Conservation (phyloP, 768 basidiomycete genomes). For the Termitomyces sp. region DNA sequence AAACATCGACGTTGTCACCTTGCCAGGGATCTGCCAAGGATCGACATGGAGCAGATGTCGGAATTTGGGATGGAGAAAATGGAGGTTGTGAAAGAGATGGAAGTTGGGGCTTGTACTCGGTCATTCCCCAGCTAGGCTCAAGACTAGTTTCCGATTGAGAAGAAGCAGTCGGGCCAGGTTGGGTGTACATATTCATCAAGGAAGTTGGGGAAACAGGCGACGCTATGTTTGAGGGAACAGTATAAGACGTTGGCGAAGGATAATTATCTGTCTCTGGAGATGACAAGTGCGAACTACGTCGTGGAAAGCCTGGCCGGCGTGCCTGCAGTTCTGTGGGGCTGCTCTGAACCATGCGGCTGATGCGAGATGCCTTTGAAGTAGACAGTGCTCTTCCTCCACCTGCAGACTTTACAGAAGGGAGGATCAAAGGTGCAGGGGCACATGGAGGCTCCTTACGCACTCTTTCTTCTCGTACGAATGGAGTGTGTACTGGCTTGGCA, state of each 20-base stretch:
- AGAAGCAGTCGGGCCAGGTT: constrained; percentile 2
- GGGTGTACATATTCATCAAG: constrained; percentile 4
- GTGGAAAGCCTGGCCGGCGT: constrained; percentile 23
- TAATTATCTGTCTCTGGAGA: constrained; percentile 29
- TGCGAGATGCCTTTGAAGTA: constrained; percentile 28
- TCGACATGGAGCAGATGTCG: neutral
- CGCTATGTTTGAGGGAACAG: constrained; percentile 9
- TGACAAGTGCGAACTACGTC: constrained; percentile 27
- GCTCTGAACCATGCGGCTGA: constrained; percentile 25
- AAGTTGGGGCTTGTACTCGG: constrained; percentile 5
- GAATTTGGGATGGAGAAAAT: neutral
- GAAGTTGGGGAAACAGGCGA: constrained; percentile 18
- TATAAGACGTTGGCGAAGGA: constrained; percentile 13
- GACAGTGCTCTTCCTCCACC: constrained; percentile 27
- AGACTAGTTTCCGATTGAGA: neutral
- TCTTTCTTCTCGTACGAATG: constrained; percentile 51
- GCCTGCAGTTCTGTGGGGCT: constrained; percentile 27
- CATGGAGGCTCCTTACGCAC: constrained; percentile 22
- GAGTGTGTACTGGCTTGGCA: constrained; percentile 39
- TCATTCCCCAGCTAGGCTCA: constrained; percentile 4
- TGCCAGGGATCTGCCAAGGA: constrained; percentile 1
- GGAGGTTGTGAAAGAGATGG: constrained; percentile 6
- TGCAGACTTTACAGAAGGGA: constrained; percentile 15
- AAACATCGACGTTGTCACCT: neutral
- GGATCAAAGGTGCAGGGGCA: constrained; percentile 20